phyloP scores from a whole-genome alignment of 192 early-diverging fungal genomes.

The Rhizoclosmatium globosum region DNA sequence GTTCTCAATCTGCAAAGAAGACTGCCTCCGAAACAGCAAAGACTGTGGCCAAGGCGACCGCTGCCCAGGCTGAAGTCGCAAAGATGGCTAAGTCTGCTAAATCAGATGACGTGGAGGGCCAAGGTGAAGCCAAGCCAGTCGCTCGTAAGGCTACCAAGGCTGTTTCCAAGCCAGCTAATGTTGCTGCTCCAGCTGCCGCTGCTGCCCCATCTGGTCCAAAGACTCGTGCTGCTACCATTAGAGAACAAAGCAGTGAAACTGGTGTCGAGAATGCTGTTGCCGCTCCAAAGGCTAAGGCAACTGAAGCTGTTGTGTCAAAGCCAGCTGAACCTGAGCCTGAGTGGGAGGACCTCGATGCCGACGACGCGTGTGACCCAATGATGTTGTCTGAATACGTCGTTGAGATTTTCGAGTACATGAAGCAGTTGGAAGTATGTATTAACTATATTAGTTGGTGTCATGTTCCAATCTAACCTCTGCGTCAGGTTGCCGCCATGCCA shows the following conservation, averaged over 20 bases:
- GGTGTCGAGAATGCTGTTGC: background rate
- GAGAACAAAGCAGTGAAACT: conserved; percentile 25
- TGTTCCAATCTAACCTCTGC: conserved; percentile 10
- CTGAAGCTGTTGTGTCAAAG: background rate
- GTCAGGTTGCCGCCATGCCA: conserved; percentile 72
- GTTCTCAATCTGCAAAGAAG: conserved; percentile 33
- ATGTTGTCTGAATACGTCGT: conserved; percentile 93
- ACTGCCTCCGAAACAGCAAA: conserved; percentile 23
- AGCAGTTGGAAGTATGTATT: conserved; percentile 68
- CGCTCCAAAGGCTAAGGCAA: background rate
- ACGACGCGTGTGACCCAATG: conserved; percentile 82
- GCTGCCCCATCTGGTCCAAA: conserved; percentile 2
- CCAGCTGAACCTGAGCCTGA: background rate
- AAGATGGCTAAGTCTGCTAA: background rate
- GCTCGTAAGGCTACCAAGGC: background rate
- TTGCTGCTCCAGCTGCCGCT: background rate
- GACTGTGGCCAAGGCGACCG: conserved; percentile 19
- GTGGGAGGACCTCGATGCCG: conserved; percentile 79
- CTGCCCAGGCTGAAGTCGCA: conserved; percentile 28
- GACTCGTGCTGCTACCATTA: conserved; percentile 10
- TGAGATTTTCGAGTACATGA: conserved; percentile 94
- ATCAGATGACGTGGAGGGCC: background rate
- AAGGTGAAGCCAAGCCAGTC: background rate
- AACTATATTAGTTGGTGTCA: background rate
- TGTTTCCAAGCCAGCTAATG: background rate